phyloP scores from a whole-genome alignment of 192 early-diverging fungal genomes.

The Umbelopsis sp. region DNA sequence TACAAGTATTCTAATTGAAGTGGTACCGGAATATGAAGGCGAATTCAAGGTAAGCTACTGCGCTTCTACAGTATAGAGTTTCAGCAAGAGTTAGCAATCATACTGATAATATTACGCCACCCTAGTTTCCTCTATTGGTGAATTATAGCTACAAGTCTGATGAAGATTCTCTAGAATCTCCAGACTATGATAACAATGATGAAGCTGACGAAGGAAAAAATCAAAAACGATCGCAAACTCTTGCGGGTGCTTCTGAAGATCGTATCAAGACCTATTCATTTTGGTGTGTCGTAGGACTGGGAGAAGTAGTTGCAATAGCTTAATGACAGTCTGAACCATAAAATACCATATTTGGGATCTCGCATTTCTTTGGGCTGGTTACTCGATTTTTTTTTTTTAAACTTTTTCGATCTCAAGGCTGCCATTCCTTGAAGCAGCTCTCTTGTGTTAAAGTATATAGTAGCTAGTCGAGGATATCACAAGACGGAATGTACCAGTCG shows the following conservation, averaged over 20 bases:
- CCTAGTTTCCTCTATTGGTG: conserved; percentile 65
- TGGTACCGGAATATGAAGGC: conserved; percentile 53
- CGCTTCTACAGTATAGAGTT: too few species aligned
- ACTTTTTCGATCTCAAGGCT: background rate
- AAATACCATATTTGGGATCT: background rate
- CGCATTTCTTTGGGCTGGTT: background rate
- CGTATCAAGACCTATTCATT: conserved; percentile 54
- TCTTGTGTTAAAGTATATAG: too few species aligned
- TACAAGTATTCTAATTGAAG: conserved; percentile 60
- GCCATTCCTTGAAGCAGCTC: background rate
- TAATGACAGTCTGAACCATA: background rate
- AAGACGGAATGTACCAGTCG: background rate
- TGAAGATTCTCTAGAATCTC: conserved; percentile 40
- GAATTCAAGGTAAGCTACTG: conserved; percentile 50
- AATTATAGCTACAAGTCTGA: conserved; percentile 53
- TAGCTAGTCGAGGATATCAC: too few species aligned
- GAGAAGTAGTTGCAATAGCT: conserved; percentile 35
- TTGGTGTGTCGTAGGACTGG: conserved; percentile 65
- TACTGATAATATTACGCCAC: background rate
- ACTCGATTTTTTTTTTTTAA: background rate
- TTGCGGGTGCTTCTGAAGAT: conserved; percentile 38
- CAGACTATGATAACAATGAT: conserved; percentile 39
- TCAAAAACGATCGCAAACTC: conserved; percentile 31
- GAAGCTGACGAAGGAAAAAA: conserved; percentile 35
- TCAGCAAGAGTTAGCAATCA: background rate